Evolutionary conservation across 306 rosid genomes (phyloP).

Genomic region (Amphicarpaea edgeworthii): DNA sequence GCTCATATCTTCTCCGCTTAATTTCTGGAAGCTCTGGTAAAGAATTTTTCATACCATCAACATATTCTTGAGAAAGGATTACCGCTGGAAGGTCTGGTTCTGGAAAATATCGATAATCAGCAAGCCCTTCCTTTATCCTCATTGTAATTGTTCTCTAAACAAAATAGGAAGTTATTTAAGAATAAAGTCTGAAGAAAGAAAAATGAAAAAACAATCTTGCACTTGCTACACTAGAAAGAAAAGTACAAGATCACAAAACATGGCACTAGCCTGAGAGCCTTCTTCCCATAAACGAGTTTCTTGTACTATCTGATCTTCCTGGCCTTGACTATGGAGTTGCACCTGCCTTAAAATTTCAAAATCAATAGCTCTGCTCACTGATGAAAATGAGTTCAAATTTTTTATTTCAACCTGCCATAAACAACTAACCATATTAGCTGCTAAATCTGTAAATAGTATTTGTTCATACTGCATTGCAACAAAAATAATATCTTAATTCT

Average conservation of each 20-base stretch:
- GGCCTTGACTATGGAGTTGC: conserved; percentile 79
- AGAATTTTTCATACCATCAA: conserved; percentile 63
- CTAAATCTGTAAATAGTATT: conserved; percentile 18
- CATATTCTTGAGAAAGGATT: conserved; percentile 72
- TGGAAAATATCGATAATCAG: conserved; percentile 98
- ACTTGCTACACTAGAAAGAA: conserved; percentile 38
- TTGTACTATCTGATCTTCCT: conserved; percentile 79
- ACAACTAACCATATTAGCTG: conserved; percentile 41
- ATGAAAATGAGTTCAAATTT: conserved; percentile 86
- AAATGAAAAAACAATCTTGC: conserved; percentile 40
- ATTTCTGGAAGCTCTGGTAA: conserved; percentile 96
- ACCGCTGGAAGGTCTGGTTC: conserved; percentile 96
- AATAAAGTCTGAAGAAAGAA: conserved; percentile 43
- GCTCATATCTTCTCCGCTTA: conserved; percentile 85
- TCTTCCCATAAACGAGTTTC: conserved; percentile 98
- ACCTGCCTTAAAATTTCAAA: conserved; percentile 92
- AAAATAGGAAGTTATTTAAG: conserved; percentile 1
- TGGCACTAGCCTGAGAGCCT: conserved; percentile 77
- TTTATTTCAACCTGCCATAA: conserved; percentile 90
- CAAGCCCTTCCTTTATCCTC: conserved; percentile 98
- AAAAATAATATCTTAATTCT: too few species aligned
- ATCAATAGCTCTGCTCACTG: conserved; percentile 87
- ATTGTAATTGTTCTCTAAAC: conserved; percentile 47
- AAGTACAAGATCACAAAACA: conserved; percentile 43
- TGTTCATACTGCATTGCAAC: conserved; percentile 22